phyloP scores from a whole-genome alignment of 2,329 filamentous ascomycete species.

The Aspergillus aculeatinus region DNA sequence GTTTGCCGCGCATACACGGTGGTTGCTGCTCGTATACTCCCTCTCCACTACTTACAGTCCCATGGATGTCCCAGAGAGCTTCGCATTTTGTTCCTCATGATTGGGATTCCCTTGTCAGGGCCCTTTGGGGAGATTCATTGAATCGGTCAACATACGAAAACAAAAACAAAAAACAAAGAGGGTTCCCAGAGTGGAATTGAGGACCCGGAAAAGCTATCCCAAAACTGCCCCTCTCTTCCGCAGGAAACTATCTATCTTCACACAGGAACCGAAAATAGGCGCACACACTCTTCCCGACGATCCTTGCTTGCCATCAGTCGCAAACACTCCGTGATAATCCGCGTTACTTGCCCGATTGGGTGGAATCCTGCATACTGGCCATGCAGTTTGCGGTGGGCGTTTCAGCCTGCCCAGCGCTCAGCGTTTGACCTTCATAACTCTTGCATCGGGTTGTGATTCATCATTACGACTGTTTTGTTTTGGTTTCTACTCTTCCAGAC shows the following conservation, averaged over 20 bases:
- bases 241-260: neutral
- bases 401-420: conserved; percentile 1
- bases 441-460: neutral
- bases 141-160: neutral
- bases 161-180: neutral
- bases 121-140: no score
- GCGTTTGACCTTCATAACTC: neutral
- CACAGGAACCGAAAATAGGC: neutral
- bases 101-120: no score
- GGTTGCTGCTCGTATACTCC: neutral
- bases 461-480: neutral
- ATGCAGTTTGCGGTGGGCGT: neutral
- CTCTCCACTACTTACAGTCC: neutral
- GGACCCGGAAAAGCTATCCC: neutral
- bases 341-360: conserved; percentile 14
- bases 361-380: conserved; percentile 21
- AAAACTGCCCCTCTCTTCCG: neutral
- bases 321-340: conserved; percentile 14
- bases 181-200: no score
- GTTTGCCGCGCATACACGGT: neutral
- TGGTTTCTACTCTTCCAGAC: neutral
- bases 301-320: conserved; percentile 8
- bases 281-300: neutral
- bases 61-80: neutral
- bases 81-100: no score